Evolutionary conservation across 1,139 yeast species (phyloP), one percentile per base, ranked within the genome.

Genomic region (Blastobotrys indianensis): DNA sequence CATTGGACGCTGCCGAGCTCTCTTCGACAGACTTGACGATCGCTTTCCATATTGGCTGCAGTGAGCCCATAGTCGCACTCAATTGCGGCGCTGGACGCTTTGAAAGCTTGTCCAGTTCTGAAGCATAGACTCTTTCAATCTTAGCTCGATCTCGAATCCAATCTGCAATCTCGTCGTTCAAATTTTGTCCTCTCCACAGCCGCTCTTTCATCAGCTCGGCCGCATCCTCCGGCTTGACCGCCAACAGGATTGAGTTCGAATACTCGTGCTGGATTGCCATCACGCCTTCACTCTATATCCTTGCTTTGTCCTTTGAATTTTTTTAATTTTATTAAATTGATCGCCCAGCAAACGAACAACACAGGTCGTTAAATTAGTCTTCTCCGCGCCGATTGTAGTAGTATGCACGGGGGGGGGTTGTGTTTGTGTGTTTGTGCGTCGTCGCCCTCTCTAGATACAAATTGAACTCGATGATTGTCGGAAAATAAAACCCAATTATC

Each of bases 101-200:
- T 4, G 63, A 53, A 29, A 66, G 58, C 48, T 56, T 54, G 46
- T 65, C 67, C 43, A 68, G 60, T 51, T 65, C 68, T 10, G 51
- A 42, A 7, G 69, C 67, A 47, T 68, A 68, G 35, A 43, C 47
- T 45, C 60, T 62, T 48, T 64, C 68, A 44, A 66, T 60, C 31
- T 60, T 55, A 37, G 63, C 60, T 39, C 70, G 58, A 44, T 65
- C 69, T 20, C 58, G 56, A 30, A 67, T 53, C 70, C 71, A 68
- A 32, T 62, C 64, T 28, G 69, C 67, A 23, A 68, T 53, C 25
- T 58, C 63, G 17, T 59, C 61, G 48, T 63, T 61, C 23, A 64
- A 50, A 12, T 48, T 46, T 41, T 56, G 54, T 34, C 65, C 67
- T 28, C 51, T 51, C 38, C 50, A 51, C 38, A 66, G 52, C 31